Base-by-base conservation (phyloP, 2,329 filamentous ascomycete species). In the Fusarium sororula region DNA sequence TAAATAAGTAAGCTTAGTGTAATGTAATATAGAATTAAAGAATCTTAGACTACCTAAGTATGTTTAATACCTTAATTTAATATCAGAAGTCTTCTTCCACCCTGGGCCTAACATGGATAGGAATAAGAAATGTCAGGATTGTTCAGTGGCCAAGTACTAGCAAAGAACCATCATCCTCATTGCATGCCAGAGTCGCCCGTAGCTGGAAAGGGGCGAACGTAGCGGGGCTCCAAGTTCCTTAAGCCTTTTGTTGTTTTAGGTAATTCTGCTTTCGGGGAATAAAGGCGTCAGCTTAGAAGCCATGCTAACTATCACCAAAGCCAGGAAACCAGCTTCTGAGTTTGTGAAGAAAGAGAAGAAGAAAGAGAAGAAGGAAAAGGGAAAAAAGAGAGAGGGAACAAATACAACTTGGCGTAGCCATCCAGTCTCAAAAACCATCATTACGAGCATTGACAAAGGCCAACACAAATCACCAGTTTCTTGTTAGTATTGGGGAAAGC, bases 191-290 rank as follows among this genome's bases (percentile, higher is more conserved):
- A 66, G 63, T 66, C 42, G 24, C 65, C 56, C 38, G 35, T 38
- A 50, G 57, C 59, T 37, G 38, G 51, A 32, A 68, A 55, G 44
- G 53, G 45, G 47, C 32, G 55, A 30, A 53, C 28, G 26, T 24
- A 35, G 47, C 48, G 56, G 57, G 41, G 32, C 57, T 54, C 57
- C 61, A 48, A 63, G 67, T 70, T 54, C 57, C 63, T 56, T 30
- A 51, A 44, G 50, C 51, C 62, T 32, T 57, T 32, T 51, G 56
- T 60, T 70, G 60, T 63, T 68, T 74, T 58, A 55, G 66, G 70
- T 70, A 59, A 72, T 74, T 64, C 68, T 74, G 72, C 63, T 74
- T 74, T 57, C 67, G 72, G 72, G 68, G 61, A 72, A 57, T 48
- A 65, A 50, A 45, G 50, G 70, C 59, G 58, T 61, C 41, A 45